Evolutionary conservation across 352 stramenopile species (phyloP).

Genomic region (Globisporangium carolinianum): DNA sequence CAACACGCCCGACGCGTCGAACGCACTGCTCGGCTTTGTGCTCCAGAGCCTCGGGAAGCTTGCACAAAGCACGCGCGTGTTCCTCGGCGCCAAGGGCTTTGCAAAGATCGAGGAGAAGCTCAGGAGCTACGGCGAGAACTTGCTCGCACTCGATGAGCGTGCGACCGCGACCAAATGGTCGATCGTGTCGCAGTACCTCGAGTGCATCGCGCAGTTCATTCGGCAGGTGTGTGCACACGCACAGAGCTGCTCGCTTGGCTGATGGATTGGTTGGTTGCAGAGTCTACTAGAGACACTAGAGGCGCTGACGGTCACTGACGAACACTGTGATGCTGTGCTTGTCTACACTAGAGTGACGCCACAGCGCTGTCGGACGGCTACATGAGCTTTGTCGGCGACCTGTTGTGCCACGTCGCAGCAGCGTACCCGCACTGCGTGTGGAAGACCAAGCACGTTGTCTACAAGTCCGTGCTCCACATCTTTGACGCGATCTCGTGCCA

Average conservation of each 20-base stretch:
- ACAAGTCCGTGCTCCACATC: conserved; percentile 43
- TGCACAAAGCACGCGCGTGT: conserved; percentile 32
- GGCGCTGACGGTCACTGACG: neutral
- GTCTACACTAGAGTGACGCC: conserved; percentile 15
- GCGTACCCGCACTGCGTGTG: conserved; percentile 58
- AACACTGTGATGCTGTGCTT: neutral
- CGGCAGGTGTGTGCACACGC: conserved; percentile 24
- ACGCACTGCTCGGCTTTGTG: conserved; percentile 37
- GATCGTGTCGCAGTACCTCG: conserved; percentile 43
- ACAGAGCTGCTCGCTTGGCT: too few relatives aligned
- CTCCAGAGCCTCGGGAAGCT: conserved; percentile 48
- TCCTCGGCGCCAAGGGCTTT: conserved; percentile 42
- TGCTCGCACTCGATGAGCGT: conserved; percentile 51
- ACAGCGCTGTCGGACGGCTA: conserved; percentile 34
- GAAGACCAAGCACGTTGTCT: conserved; percentile 46
- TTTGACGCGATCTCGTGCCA: conserved; percentile 32
- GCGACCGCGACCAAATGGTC: conserved; percentile 48
- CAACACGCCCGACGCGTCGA: conserved; percentile 32
- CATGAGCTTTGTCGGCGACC: conserved; percentile 41
- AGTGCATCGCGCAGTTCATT: conserved; percentile 52
- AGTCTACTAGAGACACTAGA: neutral
- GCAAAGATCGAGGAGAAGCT: conserved; percentile 67
- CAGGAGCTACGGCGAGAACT: conserved; percentile 55
- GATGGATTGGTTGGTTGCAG: too few relatives aligned
- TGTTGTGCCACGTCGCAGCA: conserved; percentile 54